Percentiles rank a stretch among this genome's conserved stretches.
Conservation (phyloP, 345 rosid species). For the Carallia brachiata region DNA sequence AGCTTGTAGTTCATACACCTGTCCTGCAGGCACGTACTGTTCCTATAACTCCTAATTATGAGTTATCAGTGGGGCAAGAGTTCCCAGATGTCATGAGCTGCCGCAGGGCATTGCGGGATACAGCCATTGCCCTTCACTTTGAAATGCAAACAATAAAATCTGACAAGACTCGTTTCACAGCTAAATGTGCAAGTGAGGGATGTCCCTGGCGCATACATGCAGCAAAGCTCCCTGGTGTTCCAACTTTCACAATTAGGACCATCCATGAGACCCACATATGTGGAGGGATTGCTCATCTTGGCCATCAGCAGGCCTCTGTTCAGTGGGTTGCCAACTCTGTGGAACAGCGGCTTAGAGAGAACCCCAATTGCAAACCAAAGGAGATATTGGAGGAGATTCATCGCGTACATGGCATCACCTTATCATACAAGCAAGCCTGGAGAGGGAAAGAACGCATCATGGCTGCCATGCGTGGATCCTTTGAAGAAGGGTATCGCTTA, state of each 20-base stretch:
- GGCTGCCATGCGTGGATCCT: constrained; percentile 99
- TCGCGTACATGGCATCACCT: constrained; percentile 84
- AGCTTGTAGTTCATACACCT: constrained; percentile 42
- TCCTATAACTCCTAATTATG: constrained; percentile 44
- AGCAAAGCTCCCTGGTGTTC: constrained; percentile 97
- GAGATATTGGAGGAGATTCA: constrained; percentile 98
- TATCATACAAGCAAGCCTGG: constrained; percentile 99
- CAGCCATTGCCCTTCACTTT: constrained; percentile 94
- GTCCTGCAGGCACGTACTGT: constrained; percentile 72
- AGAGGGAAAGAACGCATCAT: constrained; percentile 97
- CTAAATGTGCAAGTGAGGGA: constrained; percentile 94
- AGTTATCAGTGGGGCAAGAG: constrained; percentile 89
- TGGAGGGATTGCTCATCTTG: constrained; percentile 93
- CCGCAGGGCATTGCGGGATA: constrained; percentile 88
- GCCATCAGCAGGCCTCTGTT: constrained; percentile 98
- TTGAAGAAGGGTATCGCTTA: constrained; percentile 91
- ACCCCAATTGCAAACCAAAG: constrained; percentile 93
- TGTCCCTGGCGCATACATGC: constrained; percentile 99
- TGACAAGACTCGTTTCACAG: constrained; percentile 98
- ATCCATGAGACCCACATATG: constrained; percentile 81
- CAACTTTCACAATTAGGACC: constrained; percentile 92
- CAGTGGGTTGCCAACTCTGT: constrained; percentile 98
- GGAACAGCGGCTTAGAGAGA: constrained; percentile 86
- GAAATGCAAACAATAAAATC: constrained; percentile 98
- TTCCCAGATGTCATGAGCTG: constrained; percentile 97